phyloP scores from a whole-genome alignment of 305 asterid genomes.

The Fraxinus platypoda region DNA sequence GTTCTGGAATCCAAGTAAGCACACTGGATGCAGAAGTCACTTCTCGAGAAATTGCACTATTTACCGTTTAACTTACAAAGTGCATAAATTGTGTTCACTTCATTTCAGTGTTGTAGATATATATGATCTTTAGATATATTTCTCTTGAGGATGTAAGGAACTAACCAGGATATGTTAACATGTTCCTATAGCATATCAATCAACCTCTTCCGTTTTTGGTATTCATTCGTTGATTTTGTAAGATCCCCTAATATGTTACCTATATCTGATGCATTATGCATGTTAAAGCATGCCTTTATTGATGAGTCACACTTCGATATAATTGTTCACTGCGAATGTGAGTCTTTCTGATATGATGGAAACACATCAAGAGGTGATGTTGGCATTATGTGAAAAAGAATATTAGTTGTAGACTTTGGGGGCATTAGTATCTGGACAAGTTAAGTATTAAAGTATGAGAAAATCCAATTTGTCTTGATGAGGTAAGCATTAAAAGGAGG shows the following conservation, averaged over 20 bases:
- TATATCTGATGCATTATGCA: neutral
- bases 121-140: neutral
- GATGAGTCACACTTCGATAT: neutral
- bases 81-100: neutral
- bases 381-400: neutral
- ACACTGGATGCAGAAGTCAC: neutral
- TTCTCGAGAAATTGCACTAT: neutral
- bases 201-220: neutral
- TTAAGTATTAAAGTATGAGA: neutral
- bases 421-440: neutral
- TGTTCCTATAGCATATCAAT: neutral
- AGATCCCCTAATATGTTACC: neutral
- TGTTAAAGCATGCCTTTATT: neutral
- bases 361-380: neutral
- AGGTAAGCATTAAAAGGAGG: neutral
- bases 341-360: neutral
- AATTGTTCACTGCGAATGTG: neutral
- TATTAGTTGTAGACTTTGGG: neutral
- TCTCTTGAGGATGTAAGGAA: neutral
- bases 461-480: neutral
- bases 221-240: neutral
- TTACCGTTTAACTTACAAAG: neutral
- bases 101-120: neutral
- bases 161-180: neutral
- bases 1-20: neutral